Percentiles rank a stretch among this genome's conserved stretches.
Evolutionary conservation across 176 grass and related monocot species (phyloP).

Genomic region (Carex pumila): DNA sequence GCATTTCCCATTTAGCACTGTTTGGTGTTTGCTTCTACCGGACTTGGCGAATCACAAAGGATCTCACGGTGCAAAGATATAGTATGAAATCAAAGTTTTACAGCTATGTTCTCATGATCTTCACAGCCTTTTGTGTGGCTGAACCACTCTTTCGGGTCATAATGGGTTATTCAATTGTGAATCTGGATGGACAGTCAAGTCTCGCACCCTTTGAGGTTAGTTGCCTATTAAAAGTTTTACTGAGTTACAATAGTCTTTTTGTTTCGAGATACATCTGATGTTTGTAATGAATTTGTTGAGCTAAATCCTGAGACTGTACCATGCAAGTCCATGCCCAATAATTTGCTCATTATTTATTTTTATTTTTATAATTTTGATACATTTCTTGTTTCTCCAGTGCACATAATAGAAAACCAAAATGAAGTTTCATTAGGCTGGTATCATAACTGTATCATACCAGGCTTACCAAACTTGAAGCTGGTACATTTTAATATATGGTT

Average conservation of each 20-base stretch:
- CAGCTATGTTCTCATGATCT: slow-evolving; percentile 67
- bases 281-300: background rate
- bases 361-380: background rate
- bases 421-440: background rate
- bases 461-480: background rate
- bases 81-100: slow-evolving; percentile 44
- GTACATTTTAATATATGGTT: background rate
- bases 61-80: slow-evolving; percentile 69
- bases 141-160: slow-evolving; percentile 53
- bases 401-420: background rate
- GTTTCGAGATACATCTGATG: background rate
- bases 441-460: background rate
- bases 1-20: slow-evolving; percentile 73
- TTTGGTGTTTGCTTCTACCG: slow-evolving; percentile 88
- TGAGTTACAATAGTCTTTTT: background rate
- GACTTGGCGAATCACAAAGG: slow-evolving; percentile 67
- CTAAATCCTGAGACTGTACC: background rate
- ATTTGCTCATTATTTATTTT: background rate
- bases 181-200: slow-evolving; percentile 62
- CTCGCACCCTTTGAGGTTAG: slow-evolving; percentile 92
- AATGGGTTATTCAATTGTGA: slow-evolving; percentile 63
- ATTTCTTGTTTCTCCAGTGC: background rate
- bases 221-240: background rate
- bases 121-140: slow-evolving; percentile 44
- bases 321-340: background rate